Percentiles rank a stretch among this genome's conserved stretches.
Evolutionary conservation across 23 red algal genomes (phyloP).

Genomic region (Gracilaria gracilis): DNA sequence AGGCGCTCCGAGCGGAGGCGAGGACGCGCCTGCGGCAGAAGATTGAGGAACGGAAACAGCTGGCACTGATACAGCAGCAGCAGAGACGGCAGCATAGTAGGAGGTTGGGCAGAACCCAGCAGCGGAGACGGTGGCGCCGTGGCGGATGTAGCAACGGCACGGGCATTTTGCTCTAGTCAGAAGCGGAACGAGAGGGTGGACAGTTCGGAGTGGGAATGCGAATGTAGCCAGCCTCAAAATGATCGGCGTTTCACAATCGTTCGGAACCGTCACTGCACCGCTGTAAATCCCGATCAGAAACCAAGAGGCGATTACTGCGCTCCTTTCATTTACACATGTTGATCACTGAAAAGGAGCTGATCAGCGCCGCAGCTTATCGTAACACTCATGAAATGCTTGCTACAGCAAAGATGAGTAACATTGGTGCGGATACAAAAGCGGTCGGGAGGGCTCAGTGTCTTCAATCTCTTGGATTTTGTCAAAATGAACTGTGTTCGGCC

Average conservation of each 20-base stretch:
- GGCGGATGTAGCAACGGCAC: slow-evolving; percentile 42
- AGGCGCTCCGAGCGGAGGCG: background rate
- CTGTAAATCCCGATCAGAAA: too few relatives aligned
- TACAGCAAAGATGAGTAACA: too few relatives aligned
- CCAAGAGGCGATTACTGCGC: too few relatives aligned
- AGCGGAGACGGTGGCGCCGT: slow-evolving; percentile 39
- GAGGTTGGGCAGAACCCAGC: background rate
- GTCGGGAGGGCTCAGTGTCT: too few relatives aligned
- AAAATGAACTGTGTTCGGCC: too few relatives aligned
- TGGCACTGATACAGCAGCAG: background rate
- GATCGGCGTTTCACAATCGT: slow-evolving; percentile 69
- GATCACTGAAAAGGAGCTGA: too few relatives aligned
- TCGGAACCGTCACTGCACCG: slow-evolving; percentile 75
- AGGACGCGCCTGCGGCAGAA: background rate
- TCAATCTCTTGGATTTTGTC: too few relatives aligned
- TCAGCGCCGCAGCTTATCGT: too few relatives aligned
- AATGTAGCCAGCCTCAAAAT: slow-evolving; percentile 67
- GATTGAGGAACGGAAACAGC: background rate
- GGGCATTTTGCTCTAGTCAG: slow-evolving; percentile 2
- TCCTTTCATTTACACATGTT: too few relatives aligned
- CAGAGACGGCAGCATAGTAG: background rate
- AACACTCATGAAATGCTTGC: too few relatives aligned
- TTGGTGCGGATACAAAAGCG: too few relatives aligned
- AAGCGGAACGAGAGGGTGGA: slow-evolving; percentile 3
- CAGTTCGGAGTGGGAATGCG: slow-evolving; percentile 46